Conservation (phyloP, 2,329 filamentous ascomycete species). For the Alternaria gansuensis region DNA sequence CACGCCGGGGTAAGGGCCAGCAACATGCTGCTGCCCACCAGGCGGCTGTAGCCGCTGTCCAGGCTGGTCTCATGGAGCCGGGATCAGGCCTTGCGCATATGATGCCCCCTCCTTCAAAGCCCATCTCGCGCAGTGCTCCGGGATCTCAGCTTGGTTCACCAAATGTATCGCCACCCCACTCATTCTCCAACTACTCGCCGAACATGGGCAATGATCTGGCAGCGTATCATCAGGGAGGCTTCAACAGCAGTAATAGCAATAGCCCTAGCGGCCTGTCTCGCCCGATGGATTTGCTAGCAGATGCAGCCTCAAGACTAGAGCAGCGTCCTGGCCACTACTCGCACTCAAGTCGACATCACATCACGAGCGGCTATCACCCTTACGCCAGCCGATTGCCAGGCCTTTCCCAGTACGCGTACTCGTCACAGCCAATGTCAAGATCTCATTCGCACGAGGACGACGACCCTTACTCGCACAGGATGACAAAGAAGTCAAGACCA, state of each 20-base stretch:
- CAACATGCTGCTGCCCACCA: conserved; percentile 66
- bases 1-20: conserved; percentile 88
- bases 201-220: conserved; percentile 67
- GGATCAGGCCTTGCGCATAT: conserved; percentile 64
- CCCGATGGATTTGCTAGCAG: conserved; percentile 75
- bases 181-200: conserved; percentile 71
- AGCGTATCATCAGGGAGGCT: conserved; percentile 59
- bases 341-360: conserved; percentile 52
- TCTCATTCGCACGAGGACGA: conserved; percentile 86
- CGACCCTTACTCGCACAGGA: conserved; percentile 77
- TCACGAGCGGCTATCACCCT: conserved; percentile 56
- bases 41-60: conserved; percentile 63
- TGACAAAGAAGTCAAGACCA: conserved; percentile 87
- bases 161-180: conserved; percentile 94
- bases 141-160: conserved; percentile 88
- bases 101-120: conserved; percentile 79
- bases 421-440: conserved; percentile 86
- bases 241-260: conserved; percentile 44
- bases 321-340: conserved; percentile 62
- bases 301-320: conserved; percentile 72
- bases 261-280: conserved; percentile 61
- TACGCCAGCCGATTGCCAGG: conserved; percentile 69
- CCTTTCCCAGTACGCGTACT: conserved; percentile 62
- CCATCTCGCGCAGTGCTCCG: conserved; percentile 87
- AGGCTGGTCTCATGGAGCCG: conserved; percentile 62